Evolutionary conservation across 805 yeast species (phyloP), one percentile per base, ranked within the genome.

Genomic region (Monosporozyma servazzii): DNA sequence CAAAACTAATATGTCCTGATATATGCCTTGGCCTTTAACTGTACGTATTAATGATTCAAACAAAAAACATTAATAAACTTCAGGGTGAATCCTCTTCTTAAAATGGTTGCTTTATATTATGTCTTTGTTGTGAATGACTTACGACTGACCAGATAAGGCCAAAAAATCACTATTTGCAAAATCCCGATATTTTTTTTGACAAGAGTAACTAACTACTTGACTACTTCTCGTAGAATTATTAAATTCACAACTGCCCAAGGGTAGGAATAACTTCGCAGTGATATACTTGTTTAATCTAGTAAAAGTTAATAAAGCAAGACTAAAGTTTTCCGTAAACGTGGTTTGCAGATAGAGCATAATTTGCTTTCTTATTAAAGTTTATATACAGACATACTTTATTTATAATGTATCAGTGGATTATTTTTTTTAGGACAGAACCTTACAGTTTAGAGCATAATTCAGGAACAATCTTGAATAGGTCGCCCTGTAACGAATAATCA

Each of bases 401-500:
- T 25, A 25, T 2, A n/a, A 7, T 25, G 27, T 25, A n/a, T 7
- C 27, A 7, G 27, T 5, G 7, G 27, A 25, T 25, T 25, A 5
- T 5, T 2, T 25, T 5, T 7, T 25, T 5, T 25, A 25, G 7
- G 27, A 30, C 5, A 30, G 33, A 10, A 30, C 33, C 9, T 39
- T 23, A 18, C 46, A 88, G 67, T 71, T 89, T 88, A 55, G 78
- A 75, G 46, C 96, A 86, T 58, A 91, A 75, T 72, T 93, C 96
- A n/a, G 99, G 98, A 45, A 91, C 80, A 42, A 84, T 78, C 59
- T 86, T 87, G 59, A 82, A 86, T 56, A 90, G 73, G 61, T 93
- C 99, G 21, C 93, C 96, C 47, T 88, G 93, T 50, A 93, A 72
- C 4, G 96, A 95, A 54, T 84, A 73, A 69, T 93, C 98, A 17